Percentiles rank a stretch among this genome's conserved stretches.
These are phyloP conservation scores for Nitzschia palea DNA, from an alignment of 108 stramenopile genomes.

Conservation along the genomic window DNA sequence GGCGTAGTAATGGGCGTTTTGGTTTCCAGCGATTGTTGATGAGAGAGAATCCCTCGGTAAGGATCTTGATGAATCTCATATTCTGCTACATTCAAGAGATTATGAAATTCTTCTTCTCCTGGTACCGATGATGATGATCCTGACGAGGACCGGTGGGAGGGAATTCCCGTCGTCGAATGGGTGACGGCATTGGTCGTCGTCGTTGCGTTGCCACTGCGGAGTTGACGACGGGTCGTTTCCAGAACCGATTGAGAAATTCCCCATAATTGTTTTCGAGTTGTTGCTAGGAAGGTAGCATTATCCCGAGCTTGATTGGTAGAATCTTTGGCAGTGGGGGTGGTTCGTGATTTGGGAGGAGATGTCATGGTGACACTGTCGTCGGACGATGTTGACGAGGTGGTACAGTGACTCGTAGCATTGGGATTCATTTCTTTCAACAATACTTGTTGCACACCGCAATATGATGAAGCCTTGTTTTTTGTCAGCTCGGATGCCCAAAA, in stretches of 20 bases:
- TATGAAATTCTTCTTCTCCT: slow-evolving; percentile 20
- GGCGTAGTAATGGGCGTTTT: slow-evolving; percentile 26
- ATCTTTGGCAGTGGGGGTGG: too few relatives aligned
- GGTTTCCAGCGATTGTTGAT: slow-evolving; percentile 10
- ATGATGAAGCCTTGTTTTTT: too few relatives aligned
- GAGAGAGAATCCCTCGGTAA: slow-evolving; percentile 48
- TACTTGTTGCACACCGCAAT: too few relatives aligned
- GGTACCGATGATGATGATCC: not conserved
- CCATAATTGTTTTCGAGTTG: not conserved
- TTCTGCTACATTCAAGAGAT: slow-evolving; percentile 40
- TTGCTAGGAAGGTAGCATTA: too few relatives aligned
- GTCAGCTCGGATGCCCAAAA: too few relatives aligned
- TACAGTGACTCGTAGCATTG: too few relatives aligned
- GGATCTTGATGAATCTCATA: slow-evolving; percentile 70
- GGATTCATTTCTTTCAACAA: too few relatives aligned
- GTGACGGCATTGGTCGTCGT: not conserved
- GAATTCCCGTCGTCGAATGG: not conserved
- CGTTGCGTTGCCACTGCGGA: not conserved
- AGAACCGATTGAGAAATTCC: not conserved
- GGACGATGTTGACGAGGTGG: too few relatives aligned
- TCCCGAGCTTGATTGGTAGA: too few relatives aligned
- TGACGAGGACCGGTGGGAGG: not conserved
- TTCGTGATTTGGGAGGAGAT: too few relatives aligned
- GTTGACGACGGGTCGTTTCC: not conserved
- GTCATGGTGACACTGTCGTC: too few relatives aligned